A percentile compares a stretch with the other conserved stretches of the same genome.
Evolutionary conservation across 2,329 filamentous ascomycete species (phyloP).

Genomic region (Anthostomella pinea): DNA sequence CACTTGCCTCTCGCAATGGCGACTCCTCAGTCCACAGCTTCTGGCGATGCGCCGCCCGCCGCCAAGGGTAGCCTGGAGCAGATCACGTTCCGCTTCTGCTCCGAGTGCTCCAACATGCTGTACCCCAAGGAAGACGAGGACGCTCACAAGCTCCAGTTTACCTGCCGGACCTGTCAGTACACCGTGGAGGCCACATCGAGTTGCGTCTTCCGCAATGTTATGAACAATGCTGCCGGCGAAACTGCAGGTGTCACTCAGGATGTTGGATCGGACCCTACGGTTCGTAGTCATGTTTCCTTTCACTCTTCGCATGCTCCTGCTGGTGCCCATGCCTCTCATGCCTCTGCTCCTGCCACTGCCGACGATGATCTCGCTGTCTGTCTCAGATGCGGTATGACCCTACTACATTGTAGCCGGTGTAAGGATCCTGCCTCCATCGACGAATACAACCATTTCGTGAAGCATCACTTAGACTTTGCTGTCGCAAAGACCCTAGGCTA

Average conservation of each 20-base stretch:
- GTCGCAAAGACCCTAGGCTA: conserved; percentile 15
- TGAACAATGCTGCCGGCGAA: conserved; percentile 88
- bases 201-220: conserved; percentile 93
- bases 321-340: conserved; percentile 7
- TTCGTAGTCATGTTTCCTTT: conserved; percentile 61
- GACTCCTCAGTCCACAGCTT: conserved; percentile 52
- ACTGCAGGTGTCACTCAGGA: conserved; percentile 97
- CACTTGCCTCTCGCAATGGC: conserved; percentile 48
- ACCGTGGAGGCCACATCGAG: conserved; percentile 81
- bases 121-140: conserved; percentile 93
- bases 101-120: conserved; percentile 97
- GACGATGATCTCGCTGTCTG: conserved; percentile 26
- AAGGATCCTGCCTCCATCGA: conserved; percentile 28
- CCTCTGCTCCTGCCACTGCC: conserved; percentile 7
- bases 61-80: conserved; percentile 66
- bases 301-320: conserved; percentile 13
- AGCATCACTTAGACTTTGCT: conserved; percentile 21
- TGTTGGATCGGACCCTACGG: conserved; percentile 96
- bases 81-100: conserved; percentile 96
- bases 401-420: conserved; percentile 30
- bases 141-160: conserved; percentile 84
- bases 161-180: conserved; percentile 92
- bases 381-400: conserved; percentile 30
- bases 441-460: conserved; percentile 27
- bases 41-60: conserved; percentile 37